Evolutionary conservation across 23 red algal genomes (phyloP), one percentile per base, ranked within the genome.

Genomic region (Rhodosorus marinus): DNA sequence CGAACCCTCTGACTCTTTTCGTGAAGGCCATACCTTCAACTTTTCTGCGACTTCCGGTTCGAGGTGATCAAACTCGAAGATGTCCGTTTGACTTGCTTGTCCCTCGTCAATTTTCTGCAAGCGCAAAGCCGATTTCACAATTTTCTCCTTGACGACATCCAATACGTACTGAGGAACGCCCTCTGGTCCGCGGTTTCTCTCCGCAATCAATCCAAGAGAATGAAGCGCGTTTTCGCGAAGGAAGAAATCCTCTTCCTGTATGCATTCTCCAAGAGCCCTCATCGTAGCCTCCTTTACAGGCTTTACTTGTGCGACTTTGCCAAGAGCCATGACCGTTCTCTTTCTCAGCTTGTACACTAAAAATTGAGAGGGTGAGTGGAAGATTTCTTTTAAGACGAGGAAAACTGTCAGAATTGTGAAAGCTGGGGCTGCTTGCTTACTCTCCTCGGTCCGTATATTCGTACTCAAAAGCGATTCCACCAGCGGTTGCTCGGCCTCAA

Each of bases 271-370:
- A 6, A 98, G 69, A 21, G 73, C 72, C 20, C 8, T 1, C 15
- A 33, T 51, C 9, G 77, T 72, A 9, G 53, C 57, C 26, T 60
- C 42, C 38, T 43, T 43, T 11, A 17, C 38, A 6, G 52, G 52
- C 4, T 28, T 28, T 11, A 69, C 83, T 33, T 74, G 62, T 38
- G 66, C 90, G 30, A 74, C 24, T n/a, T 74, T 74, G 1, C 90
- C 90, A 31, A 98, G 53, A 22, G 90, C 90, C 43, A 98, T 24
- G n/a, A 80, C 90, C 24, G 90, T 80, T 9, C 90, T 51, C 15
- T 80, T 67, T 26, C 77, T 74, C 29, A 98, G 50, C 24, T 52
- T 58, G 57, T 76, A 93, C n/a, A n/a, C n/a, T n/a, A n/a, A n/a
- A n/a, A n/a, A n/a, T n/a, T n/a, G n/a, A n/a, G n/a, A n/a, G n/a